Base-by-base conservation (phyloP, 1,284 basidiomycete species). In the Cerioporus squamosus region DNA sequence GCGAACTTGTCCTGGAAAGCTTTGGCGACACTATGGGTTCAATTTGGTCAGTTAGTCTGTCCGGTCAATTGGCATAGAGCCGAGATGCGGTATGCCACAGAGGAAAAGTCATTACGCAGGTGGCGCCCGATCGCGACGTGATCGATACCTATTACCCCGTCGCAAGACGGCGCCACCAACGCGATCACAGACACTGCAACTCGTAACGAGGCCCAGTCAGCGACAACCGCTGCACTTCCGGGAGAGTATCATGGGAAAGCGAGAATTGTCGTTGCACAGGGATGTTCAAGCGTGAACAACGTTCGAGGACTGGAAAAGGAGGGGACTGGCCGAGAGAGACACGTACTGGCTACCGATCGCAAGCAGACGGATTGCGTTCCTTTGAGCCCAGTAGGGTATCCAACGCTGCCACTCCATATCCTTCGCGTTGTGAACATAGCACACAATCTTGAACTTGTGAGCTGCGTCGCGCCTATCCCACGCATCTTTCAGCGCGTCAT, bases 381-480 rank as follows among this genome's bases (percentile, higher is more conserved):
- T 64, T 29, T 71, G 68, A 15, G 75, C 64, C 74, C 75, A 77
- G 24, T 70, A 68, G 15, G 72, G 59, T n/a, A 77, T 73, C n/a
- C 61, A 55, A 0, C 53, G 57, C 45, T 76, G 74, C 74, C 75
- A 77, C 5, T 45, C 46, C 14, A 54, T 56, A 44, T 77, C 75
- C 50, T 62, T 61, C 15, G 69, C 63, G 56, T 77, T 71, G 47
- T 77, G 76, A 3, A 76, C 74, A 9, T 74, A 71, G 60, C 75
- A 77, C 18, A 75, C 70, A 24, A 77, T 58, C 55, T 72, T 66
- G 59, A 77, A 77, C 51, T 77, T 77, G 59, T 72, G 69, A 2
- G 61, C 65, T 1, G 53, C 55, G 20, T 71, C 67, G 17, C 75
- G 72, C 15, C 66, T 56, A 54, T 75, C 73, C 75, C 76, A 77